Conservation (phyloP, 2,329 filamentous ascomycete species). For the Metarhizium album region DNA sequence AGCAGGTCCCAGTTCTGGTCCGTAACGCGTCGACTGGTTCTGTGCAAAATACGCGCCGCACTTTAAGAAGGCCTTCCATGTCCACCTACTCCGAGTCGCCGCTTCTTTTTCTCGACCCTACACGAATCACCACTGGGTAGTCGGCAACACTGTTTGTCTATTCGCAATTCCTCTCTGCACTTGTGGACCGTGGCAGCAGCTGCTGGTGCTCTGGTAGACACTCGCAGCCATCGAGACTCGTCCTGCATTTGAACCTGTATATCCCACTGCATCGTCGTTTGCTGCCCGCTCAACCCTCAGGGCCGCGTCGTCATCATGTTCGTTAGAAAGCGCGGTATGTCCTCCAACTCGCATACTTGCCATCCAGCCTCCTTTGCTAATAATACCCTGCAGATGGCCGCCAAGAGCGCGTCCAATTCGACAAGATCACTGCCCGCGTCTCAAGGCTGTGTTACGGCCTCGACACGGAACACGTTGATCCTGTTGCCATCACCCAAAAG, state of each 20-base stretch:
- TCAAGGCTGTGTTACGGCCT: constrained; percentile 96
- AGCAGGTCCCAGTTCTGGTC: constrained; percentile 5
- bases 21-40: constrained; percentile 17
- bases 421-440: constrained; percentile 99
- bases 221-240: constrained; percentile 13
- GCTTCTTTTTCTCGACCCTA: constrained; percentile 11
- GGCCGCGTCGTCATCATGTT: constrained; percentile 37
- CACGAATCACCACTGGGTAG: constrained; percentile 9
- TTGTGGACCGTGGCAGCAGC: constrained; percentile 9
- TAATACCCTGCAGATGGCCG: constrained; percentile 70
- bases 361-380: constrained; percentile 14
- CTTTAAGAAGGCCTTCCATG: constrained; percentile 25
- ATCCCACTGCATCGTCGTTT: constrained; percentile 11
- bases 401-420: constrained; percentile 99
- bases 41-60: constrained; percentile 21
- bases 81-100: constrained; percentile 7
- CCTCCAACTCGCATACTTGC: background rate
- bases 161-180: background rate
- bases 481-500: constrained; percentile 96
- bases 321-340: constrained; percentile 53
- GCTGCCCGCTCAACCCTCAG: constrained; percentile 10
- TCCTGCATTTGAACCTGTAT: constrained; percentile 12
- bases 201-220: constrained; percentile 15
- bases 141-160: constrained; percentile 5
- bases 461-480: constrained; percentile 88